Evolutionary conservation across 306 rosid species (phyloP), one percentile per base, ranked within the genome.

Genomic region (Cucurbita pepo): DNA sequence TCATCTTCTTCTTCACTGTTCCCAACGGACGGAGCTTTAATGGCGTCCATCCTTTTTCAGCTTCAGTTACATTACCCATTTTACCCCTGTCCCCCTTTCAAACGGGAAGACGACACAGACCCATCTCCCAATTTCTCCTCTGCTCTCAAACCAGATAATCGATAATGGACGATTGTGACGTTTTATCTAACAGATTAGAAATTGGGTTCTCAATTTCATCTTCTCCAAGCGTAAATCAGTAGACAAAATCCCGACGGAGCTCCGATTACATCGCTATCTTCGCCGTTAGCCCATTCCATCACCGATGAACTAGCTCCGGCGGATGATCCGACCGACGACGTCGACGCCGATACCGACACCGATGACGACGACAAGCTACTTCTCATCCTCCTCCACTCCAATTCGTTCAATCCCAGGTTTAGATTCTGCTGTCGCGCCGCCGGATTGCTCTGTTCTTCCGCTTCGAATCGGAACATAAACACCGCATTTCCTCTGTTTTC

Each of bases 161-260:
- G 34, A 30, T 30, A 30, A 30, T 30, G 34, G 34, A 30, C 3
- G 34, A 30, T 30, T 30, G 34, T 30, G 34, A 30, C 34, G 34
- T 30, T 30, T 30, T 30, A 30, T 30, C 34, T 30, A 30, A 30
- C 34, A 30, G 34, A 30, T 30, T 2, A 30, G 34, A 30, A 30
- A 30, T 2, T 30, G 34, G 34, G 34, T 30, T 30, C 1, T 58
- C 6, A n/a, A 7, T 25, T 47, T 75, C 86, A 92, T 70, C 83
- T 86, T 78, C 83, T 88, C 96, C 92, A 91, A 41, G 99, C 99
- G 66, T 95, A 91, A 78, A 95, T 86, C 69, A 86, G 82, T 78
- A 91, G 55, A 56, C 97, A 86, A 83, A 95, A 95, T 7, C 97
- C 77, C 8, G 34, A 2, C 0, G 69, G 69, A 21, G 25, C 77